phyloP scores from a whole-genome alignment of 176 grass and related monocot species.

The Aegilops speltoides region DNA sequence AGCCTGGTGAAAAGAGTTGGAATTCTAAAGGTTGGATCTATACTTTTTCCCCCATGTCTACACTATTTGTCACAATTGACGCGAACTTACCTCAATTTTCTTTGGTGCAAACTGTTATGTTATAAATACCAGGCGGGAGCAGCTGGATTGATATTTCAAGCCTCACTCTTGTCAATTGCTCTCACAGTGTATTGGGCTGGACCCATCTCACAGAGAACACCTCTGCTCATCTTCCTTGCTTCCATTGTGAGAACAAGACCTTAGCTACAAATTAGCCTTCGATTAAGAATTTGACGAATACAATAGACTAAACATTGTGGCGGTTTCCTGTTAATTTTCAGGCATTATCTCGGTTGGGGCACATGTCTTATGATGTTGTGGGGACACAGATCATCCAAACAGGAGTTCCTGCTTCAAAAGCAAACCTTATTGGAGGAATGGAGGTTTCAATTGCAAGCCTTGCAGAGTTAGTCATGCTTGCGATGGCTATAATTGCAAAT shows the following conservation, averaged over 20 bases:
- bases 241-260: constrained; percentile 63
- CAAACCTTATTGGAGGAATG: constrained; percentile 90
- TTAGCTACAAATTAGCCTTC: constrained; percentile 15
- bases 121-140: constrained; percentile 73
- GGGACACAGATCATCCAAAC: constrained; percentile 97
- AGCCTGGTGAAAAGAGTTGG: constrained; percentile 86
- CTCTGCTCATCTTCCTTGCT: constrained; percentile 81
- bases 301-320: background rate
- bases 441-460: constrained; percentile 96
- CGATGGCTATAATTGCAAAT: constrained; percentile 84
- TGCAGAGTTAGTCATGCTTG: constrained; percentile 90
- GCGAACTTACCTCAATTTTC: background rate
- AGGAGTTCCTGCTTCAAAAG: constrained; percentile 82
- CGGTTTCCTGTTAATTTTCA: constrained; percentile 38
- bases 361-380: constrained; percentile 97
- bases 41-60: background rate
- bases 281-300: background rate
- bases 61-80: constrained; percentile 14
- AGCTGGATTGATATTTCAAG: constrained; percentile 96
- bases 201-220: constrained; percentile 59
- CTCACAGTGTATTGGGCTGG: constrained; percentile 79
- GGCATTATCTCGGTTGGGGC: constrained; percentile 82
- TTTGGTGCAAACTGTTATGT: constrained; percentile 20
- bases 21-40: constrained; percentile 81
- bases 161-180: constrained; percentile 68